Conservation (phyloP, 116 monocot species). For the Cymodocea nodosa region DNA sequence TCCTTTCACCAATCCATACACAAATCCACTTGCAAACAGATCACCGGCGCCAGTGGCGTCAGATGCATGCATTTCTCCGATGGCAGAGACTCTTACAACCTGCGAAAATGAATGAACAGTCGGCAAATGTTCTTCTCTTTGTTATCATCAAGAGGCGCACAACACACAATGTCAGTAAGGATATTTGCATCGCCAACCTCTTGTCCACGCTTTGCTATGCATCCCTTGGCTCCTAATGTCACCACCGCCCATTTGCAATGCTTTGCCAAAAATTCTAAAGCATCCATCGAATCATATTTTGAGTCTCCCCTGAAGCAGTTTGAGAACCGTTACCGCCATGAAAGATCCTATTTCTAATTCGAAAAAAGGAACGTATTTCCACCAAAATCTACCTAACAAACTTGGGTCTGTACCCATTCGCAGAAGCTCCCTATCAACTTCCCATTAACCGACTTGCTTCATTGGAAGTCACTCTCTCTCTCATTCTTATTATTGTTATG, state of each 20-base stretch:
- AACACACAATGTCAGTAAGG: neutral
- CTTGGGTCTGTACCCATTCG: too few relatives aligned
- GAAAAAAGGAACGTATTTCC: neutral
- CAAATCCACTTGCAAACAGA: conserved; percentile 84
- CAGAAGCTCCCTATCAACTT: too few relatives aligned
- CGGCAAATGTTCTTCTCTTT: neutral
- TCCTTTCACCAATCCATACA: conserved; percentile 83
- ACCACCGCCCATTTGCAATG: conserved; percentile 84
- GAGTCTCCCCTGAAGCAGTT: conserved; percentile 33
- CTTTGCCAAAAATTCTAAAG: conserved; percentile 52
- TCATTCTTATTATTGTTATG: too few relatives aligned
- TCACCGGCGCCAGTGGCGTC: conserved; percentile 93
- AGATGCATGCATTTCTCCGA: conserved; percentile 29
- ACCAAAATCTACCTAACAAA: neutral
- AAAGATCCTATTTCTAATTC: neutral
- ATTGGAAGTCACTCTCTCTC: too few relatives aligned
- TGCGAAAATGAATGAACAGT: neutral
- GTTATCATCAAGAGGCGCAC: neutral
- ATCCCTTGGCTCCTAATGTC: conserved; percentile 72
- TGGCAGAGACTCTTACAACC: conserved; percentile 52
- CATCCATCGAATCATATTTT: conserved; percentile 39
- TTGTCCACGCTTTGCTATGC: conserved; percentile 78
- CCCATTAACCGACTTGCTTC: too few relatives aligned
- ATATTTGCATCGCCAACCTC: conserved; percentile 27
- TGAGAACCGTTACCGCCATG: neutral